Percentiles rank a stretch among this genome's conserved stretches.
Evolutionary conservation across 768 basidiomycete species (phyloP).

Genomic region (Hypsizygus marmoreus): DNA sequence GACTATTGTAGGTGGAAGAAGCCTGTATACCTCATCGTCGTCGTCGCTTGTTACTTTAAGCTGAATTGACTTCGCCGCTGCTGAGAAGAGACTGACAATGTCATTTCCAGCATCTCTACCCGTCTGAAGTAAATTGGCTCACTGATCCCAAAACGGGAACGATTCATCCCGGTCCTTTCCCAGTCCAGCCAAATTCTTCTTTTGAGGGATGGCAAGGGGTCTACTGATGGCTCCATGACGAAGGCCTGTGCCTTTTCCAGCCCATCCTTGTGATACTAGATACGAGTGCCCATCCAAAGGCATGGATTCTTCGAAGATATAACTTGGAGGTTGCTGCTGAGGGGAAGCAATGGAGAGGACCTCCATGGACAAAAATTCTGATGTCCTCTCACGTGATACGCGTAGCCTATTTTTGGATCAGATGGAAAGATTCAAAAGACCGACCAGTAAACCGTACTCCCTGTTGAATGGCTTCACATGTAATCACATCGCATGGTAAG

Average conservation of each 20-base stretch:
- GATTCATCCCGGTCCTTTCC: conserved; percentile 95
- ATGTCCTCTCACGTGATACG: too few relatives aligned
- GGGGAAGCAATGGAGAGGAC: too few relatives aligned
- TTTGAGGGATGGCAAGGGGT: conserved; percentile 80
- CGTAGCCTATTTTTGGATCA: too few relatives aligned
- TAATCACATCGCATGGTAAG: too few relatives aligned
- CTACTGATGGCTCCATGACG: conserved; percentile 76
- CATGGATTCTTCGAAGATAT: conserved; percentile 44
- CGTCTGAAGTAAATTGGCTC: conserved; percentile 31
- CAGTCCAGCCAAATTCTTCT: conserved; percentile 82
- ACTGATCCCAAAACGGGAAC: conserved; percentile 99
- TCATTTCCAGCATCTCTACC: background rate
- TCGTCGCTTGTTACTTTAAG: conserved; percentile 61
- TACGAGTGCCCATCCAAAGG: conserved; percentile 73
- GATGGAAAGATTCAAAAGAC: too few relatives aligned
- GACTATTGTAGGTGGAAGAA: background rate
- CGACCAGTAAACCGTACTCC: too few relatives aligned
- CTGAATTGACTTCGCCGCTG: conserved; percentile 81
- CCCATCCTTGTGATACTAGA: conserved; percentile 84
- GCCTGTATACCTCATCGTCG: conserved; percentile 40
- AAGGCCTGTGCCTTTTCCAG: conserved; percentile 83
- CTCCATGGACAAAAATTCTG: too few relatives aligned
- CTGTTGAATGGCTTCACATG: too few relatives aligned
- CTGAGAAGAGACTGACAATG: conserved; percentile 68
- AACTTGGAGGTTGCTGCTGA: too few relatives aligned